These are phyloP conservation scores for Talaromyces liani DNA, from an alignment of 495 filamentous ascomycete species.

Conservation along the genomic window DNA sequence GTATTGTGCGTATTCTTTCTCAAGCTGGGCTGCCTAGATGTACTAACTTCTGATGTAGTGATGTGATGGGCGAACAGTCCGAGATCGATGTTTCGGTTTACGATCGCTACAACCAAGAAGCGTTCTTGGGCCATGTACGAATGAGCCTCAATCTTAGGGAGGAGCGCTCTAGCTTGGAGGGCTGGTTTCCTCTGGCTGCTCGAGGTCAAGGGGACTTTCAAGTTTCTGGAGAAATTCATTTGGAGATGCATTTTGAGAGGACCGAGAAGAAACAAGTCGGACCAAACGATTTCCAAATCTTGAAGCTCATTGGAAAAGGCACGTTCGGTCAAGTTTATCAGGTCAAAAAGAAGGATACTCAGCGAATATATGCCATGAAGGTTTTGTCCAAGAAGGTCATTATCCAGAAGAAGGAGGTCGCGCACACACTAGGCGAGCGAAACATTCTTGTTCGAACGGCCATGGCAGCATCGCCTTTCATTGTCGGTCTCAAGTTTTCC, in stretches of 20 bases:
- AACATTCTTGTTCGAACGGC: slow-evolving; percentile 96
- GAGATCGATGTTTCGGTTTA: slow-evolving; percentile 93
- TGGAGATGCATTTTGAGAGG: slow-evolving; percentile 78
- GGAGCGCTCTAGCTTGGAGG: slow-evolving; percentile 62
- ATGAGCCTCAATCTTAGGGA: slow-evolving; percentile 61
- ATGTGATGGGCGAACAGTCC: slow-evolving; percentile 88
- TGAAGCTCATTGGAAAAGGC: slow-evolving; percentile 95
- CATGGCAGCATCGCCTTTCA: slow-evolving; percentile 92
- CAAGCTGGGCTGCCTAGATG: not conserved
- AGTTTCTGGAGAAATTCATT: slow-evolving; percentile 85
- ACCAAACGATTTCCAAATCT: slow-evolving; percentile 91
- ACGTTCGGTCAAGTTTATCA: slow-evolving; percentile 99
- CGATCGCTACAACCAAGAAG: slow-evolving; percentile 76
- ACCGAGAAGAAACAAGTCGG: slow-evolving; percentile 91
- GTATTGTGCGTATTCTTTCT: slow-evolving; percentile 65
- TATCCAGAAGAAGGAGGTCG: slow-evolving; percentile 98
- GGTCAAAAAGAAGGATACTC: slow-evolving; percentile 95
- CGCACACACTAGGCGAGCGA: slow-evolving; percentile 91
- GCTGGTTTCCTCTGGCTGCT: slow-evolving; percentile 76
- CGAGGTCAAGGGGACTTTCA: slow-evolving; percentile 56
- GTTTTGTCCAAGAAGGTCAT: slow-evolving; percentile 99
- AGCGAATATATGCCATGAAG: slow-evolving; percentile 97
- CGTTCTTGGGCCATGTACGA: slow-evolving; percentile 85
- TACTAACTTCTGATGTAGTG: slow-evolving; percentile 43
- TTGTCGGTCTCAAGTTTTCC: slow-evolving; percentile 96